Base-by-base conservation (phyloP, 2,329 filamentous ascomycete genomes). In the Colletotrichum spinosum region DNA sequence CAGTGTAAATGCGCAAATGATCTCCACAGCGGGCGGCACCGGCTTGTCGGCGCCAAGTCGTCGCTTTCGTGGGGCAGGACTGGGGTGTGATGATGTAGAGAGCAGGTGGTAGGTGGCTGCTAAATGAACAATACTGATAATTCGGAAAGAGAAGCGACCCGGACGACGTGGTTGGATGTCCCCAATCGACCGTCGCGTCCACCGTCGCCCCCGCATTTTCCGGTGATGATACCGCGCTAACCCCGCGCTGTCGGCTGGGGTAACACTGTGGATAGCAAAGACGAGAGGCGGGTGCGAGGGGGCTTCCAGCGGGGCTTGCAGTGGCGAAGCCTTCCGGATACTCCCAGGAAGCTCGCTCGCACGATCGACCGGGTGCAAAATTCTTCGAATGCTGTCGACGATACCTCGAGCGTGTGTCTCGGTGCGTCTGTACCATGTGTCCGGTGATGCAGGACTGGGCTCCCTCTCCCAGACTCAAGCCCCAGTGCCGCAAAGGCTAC, bases 401-500 rank as follows among this genome's bases (percentile, higher is more conserved):
- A 25, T 25, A 25, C 25, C 25, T 25, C 25, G 25, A 25, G 25
- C 25, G 25, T 25, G 52, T 62, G 44, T 34, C 25, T n/a, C 34
- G 13, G 48, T 38, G 51, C n/a, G 39, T 38, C 44, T 41, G 13
- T 39, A 51, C 44, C 44, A 12, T 60, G 33, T 45, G 39, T 48
- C 17, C 35, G 45, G 51, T 65, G 51, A 39, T 48, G 51, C 45
- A 52, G 46, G 49, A 38, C 8, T n/a, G 50, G 9, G 7, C 25
- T 25, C 25, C 4, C 25, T 25, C 25, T 25, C 25, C 25, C 25
- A 25, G 25, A 5, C 4, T 25, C 25, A 25, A 25, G 25, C 25
- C 25, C 25, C 25, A 25, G 25, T 25, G 25, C 25, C 25, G 25
- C 25, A 25, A 25, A 25, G 35, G 15, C 74, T 70, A 88, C 70